Evolutionary conservation across 1,284 basidiomycete genomes (phyloP).

Genomic region (Paramarasmius palmivorus): DNA sequence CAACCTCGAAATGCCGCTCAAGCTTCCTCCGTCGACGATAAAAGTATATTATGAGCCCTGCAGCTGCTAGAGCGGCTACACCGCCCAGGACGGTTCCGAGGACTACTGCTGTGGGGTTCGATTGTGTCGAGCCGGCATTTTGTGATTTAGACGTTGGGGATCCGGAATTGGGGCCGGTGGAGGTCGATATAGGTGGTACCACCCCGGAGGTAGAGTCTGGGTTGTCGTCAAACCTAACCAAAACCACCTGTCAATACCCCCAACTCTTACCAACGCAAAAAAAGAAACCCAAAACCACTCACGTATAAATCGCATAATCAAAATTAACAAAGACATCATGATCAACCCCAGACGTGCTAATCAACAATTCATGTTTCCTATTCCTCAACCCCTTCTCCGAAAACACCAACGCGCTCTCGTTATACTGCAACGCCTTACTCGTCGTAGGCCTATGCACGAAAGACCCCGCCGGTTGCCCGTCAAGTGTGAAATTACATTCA

Average conservation of each 20-base stretch:
- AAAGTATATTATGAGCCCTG: background rate
- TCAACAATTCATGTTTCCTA: slow-evolving; percentile 25
- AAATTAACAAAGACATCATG: slow-evolving; percentile 32
- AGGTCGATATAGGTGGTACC: too few relatives aligned
- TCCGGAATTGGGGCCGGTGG: too few relatives aligned
- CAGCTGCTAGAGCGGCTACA: slow-evolving; percentile 13
- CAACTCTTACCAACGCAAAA: too few relatives aligned
- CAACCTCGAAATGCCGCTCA: background rate
- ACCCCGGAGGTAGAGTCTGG: slow-evolving; percentile 15
- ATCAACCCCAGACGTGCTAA: slow-evolving; percentile 21
- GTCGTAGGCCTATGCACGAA: slow-evolving; percentile 21
- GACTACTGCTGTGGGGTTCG: background rate
- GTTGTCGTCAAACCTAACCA: too few relatives aligned
- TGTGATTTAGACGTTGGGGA: too few relatives aligned
- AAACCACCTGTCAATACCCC: too few relatives aligned
- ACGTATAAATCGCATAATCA: slow-evolving; percentile 40
- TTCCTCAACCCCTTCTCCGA: slow-evolving; percentile 19
- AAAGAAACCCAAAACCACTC: too few relatives aligned
- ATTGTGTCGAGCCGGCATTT: too few relatives aligned
- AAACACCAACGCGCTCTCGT: slow-evolving; percentile 26
- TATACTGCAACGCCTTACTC: slow-evolving; percentile 18
- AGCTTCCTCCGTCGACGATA: too few relatives aligned
- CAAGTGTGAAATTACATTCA: slow-evolving; percentile 26
- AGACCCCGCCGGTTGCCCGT: slow-evolving; percentile 16
- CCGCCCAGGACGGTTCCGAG: slow-evolving; percentile 10